phyloP scores from a whole-genome alignment of 257 asterid genomes.

The Penstemon barbatus region DNA sequence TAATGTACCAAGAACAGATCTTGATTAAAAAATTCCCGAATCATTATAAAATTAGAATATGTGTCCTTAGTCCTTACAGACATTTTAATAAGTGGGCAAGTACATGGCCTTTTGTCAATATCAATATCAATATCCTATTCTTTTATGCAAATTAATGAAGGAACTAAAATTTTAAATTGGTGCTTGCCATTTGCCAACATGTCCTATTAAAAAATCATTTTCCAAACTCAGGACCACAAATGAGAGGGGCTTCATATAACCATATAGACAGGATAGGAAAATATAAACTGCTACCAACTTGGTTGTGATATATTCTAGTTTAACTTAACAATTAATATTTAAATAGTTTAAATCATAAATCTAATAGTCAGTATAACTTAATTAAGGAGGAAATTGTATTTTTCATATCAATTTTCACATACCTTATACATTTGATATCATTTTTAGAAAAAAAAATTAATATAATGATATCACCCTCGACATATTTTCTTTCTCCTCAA shows the following conservation, averaged over 20 bases:
- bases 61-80: background rate
- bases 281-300: background rate
- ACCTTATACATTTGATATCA: no score
- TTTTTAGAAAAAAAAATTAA: no score
- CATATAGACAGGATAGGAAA: background rate
- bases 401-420: no score
- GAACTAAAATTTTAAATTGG: background rate
- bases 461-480: no score
- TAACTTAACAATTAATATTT: no score
- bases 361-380: no score
- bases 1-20: background rate
- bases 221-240: background rate
- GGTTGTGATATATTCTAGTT: no score
- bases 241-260: background rate
- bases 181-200: background rate
- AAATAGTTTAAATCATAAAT: no score
- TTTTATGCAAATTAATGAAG: background rate
- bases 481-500: no score
- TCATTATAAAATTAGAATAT: background rate
- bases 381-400: no score
- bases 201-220: background rate
- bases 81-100: background rate
- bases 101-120: background rate
- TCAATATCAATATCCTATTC: background rate
- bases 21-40: background rate